phyloP scores from a whole-genome alignment of 768 basidiomycete genomes.

The Suillus weaverae region DNA sequence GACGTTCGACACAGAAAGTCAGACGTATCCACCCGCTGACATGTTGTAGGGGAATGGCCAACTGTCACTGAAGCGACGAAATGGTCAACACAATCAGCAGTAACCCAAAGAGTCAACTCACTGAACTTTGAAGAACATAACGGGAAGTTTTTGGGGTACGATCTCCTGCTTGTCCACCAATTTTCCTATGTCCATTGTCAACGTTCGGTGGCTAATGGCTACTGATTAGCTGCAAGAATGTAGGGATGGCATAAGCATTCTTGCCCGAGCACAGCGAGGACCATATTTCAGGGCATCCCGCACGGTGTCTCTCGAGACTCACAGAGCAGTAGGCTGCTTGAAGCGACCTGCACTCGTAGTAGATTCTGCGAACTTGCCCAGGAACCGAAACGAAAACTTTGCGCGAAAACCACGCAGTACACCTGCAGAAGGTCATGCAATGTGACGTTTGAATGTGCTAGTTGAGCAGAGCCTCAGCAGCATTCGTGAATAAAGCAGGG shows the following conservation, averaged over 20 bases:
- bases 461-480: constrained; percentile 10
- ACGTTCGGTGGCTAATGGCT: constrained; percentile 18
- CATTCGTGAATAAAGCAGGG: constrained; percentile 20
- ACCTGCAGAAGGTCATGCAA: constrained; percentile 19
- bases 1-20: constrained; percentile 16
- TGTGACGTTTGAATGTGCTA: constrained; percentile 23
- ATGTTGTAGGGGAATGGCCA: constrained; percentile 22
- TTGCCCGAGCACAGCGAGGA: constrained; percentile 20
- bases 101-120: background rate
- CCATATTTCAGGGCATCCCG: constrained; percentile 15
- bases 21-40: constrained; percentile 21
- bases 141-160: constrained; percentile 14
- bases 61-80: constrained; percentile 18
- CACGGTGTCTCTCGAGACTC: constrained; percentile 5
- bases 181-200: constrained; percentile 16
- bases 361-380: constrained; percentile 15
- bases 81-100: background rate
- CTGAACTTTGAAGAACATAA: constrained; percentile 16
- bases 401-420: constrained; percentile 20
- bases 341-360: constrained; percentile 13
- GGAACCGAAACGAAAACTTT: constrained; percentile 20
- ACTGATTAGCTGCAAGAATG: background rate
- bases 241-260: background rate
- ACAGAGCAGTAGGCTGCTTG: constrained; percentile 14
- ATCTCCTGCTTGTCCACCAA: background rate